Conservation (phyloP, 805 yeast species). For the Starmerella tilneyi region DNA sequence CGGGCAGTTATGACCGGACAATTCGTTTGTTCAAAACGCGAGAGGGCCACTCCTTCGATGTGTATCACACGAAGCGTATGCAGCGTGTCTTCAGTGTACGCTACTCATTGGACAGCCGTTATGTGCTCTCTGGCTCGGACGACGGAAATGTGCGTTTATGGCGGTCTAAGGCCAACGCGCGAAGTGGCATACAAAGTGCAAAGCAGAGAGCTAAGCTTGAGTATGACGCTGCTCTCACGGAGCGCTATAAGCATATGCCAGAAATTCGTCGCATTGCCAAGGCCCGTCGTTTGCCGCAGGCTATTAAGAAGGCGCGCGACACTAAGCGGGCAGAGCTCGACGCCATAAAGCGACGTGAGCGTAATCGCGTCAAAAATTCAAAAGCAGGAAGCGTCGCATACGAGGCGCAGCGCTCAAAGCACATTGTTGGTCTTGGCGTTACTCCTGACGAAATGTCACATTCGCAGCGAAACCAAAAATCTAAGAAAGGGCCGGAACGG, state of each 20-base stretch:
- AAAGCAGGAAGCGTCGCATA: conserved; percentile 37
- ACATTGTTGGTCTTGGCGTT: conserved; percentile 46
- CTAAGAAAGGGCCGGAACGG: not conserved
- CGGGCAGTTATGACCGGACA: conserved; percentile 92
- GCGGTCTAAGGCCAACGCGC: conserved; percentile 79
- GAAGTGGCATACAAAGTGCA: conserved; percentile 70
- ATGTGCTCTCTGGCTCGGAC: conserved; percentile 83
- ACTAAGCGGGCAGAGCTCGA: conserved; percentile 66
- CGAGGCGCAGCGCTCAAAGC: conserved; percentile 70
- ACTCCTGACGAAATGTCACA: not conserved
- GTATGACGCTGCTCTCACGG: conserved; percentile 84
- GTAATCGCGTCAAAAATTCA: conserved; percentile 69
- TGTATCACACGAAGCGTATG: conserved; percentile 96
- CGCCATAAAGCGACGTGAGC: conserved; percentile 69
- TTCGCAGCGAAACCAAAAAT: not conserved
- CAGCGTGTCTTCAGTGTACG: conserved; percentile 80
- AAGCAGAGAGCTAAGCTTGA: conserved; percentile 74
- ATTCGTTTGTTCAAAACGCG: conserved; percentile 63
- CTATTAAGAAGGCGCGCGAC: conserved; percentile 79
- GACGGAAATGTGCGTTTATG: conserved; percentile 92
- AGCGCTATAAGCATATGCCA: conserved; percentile 91
- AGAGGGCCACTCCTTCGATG: conserved; percentile 88
- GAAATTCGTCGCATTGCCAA: conserved; percentile 81
- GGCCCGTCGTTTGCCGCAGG: conserved; percentile 85
- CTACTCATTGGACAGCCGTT: conserved; percentile 81